Base-by-base conservation (phyloP, 2,329 filamentous ascomycete species). In the Aspergillus arachidicola region DNA sequence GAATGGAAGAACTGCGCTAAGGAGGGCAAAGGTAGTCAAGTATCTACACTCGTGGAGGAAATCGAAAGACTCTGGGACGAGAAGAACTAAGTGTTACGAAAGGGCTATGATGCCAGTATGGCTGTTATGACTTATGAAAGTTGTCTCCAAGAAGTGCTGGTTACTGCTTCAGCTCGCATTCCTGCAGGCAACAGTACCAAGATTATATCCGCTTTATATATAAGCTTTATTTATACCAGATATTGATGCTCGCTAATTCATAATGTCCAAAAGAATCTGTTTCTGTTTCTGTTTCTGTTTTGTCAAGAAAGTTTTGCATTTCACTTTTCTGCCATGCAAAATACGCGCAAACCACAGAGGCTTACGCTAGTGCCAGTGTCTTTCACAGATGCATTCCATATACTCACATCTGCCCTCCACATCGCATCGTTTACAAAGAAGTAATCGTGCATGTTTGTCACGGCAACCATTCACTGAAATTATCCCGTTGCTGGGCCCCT, bases 1-100 rank as follows among this genome's bases (percentile, higher is more conserved):
- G 75, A 90, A 72, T 98, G 94, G 93, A 89, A 81, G 62, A 85
- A 95, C 68, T 97, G 94, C 75, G 87, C 89, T 4, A 84, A 71
- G 90, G 92, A 56, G 72, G 88, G 61, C 81, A 82, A 68, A 86
- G 78, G 78, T 6, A 78, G 76, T 56, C 69, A 79, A n/a, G 77
- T 80, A 6, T 69, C 75, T 69, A 90, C 93, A 72, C 83, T 98
- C 59, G 86, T 96, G 59, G 82, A 87, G 71, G 89, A 92, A 78
- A 87, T 98, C 66, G 86, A 94, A 81, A 88, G 88, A 78, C 83
- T 91, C 64, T 91, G 88, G 76, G 67, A 72, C 50, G 71, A 75
- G 64, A 72, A 68, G 41, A 77, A 76, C 53, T 73, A 60, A 69
- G 58, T 21, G 10, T 9, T 32, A n/a, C 6, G 11, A 12, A 46